Base-by-base conservation (phyloP, 2,329 filamentous ascomycete species). In the Neurospora sp. region DNA sequence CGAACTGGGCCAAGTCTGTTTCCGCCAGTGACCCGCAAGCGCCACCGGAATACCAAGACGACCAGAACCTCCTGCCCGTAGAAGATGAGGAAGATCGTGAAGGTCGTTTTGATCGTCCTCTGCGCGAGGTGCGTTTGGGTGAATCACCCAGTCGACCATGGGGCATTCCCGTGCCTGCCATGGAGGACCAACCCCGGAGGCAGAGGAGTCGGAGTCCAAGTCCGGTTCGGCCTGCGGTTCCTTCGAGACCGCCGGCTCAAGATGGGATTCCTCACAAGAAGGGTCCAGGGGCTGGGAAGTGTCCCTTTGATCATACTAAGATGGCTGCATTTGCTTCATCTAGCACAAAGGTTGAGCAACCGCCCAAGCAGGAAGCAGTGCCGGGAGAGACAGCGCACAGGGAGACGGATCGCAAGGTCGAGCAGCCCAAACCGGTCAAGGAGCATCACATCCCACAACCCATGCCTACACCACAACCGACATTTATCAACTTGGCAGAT, bases 61-160 rank as follows among this genome's bases (percentile, higher is more conserved):
- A 78, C 23, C 76, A 79, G 33, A 78, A 78, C 36, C 78, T 80
- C 66, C 46, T 66, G 28, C 67, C 70, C 69, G 81, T 80, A 65
- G 81, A 79, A 23, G 82, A 83, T 12, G 84, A 86, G 2, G 86
- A 88, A 37, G 85, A 89, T 65, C 86, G 93, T 70, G 84, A 89
- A 73, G 86, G 89, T 70, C 91, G 90, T 76, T 97, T 97, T 77
- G 93, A 97, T 74, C 87, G 94, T 65, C 89, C 92, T 0, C 80
- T 98, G 68, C 92, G 95, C 77, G 95, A 97, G 75, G 88, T 98
- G 10, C 87, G 95, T n/a, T 89, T 98, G 28, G 95, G 95, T 62
- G 95, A 98, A 80, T 97, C 92, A 15, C 95, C 95, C 5, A 97
- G 92, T 79, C 86, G 95, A 65, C 95, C 95, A 15, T 97, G 94